Base-by-base conservation (phyloP, 2,329 filamentous ascomycete species). In the Aotearoamyces nothofagi region DNA sequence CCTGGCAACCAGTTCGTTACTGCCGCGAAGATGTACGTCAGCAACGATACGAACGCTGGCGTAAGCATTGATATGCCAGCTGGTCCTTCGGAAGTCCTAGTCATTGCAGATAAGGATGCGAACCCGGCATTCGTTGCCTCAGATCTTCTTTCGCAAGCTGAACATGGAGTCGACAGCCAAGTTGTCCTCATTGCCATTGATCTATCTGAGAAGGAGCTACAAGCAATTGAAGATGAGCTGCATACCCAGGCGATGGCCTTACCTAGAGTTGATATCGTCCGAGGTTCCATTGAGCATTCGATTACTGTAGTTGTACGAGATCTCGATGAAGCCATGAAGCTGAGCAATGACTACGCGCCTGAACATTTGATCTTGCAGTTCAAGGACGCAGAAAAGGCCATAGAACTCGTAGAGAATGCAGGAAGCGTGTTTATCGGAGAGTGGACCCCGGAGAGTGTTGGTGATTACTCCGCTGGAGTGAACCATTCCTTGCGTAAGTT, bases 1-100 rank as follows among this genome's bases (percentile, higher is more conserved):
- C 90, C 90, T 3, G 90, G 90, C 19, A 98, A 98, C 57, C 90
- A 96, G 54, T 98, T 96, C 49, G 90, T 98, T 22, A 98, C 90
- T 0, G 90, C 90, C 1, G 90, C 82, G 29, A 98, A 98, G 69
- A 98, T 98, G 90, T 68, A 86, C 44, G 90, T 98, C 24, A 82
- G 78, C 55, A 98, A 98, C 54, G 90, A 98, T 51, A 96, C 90
- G 24, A 92, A 84, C 35, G 90, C 90, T 9, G 80, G 82, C 13
- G 86, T 94, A 22, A 78, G 83, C 54, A 98, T 98, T 45, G 90
- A 98, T 50, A 98, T 98, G 90, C 90, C 90, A 8, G 90, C 90
- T 19, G 90, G 90, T 0, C 90, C 90, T 0, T 93, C 84, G 19
- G 90, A 98, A 53, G 84, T 98, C 3, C 69, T 98, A n/a, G 90